phyloP scores from a whole-genome alignment of 805 yeast species.

The Zygosaccharomyces pseudorouxii region DNA sequence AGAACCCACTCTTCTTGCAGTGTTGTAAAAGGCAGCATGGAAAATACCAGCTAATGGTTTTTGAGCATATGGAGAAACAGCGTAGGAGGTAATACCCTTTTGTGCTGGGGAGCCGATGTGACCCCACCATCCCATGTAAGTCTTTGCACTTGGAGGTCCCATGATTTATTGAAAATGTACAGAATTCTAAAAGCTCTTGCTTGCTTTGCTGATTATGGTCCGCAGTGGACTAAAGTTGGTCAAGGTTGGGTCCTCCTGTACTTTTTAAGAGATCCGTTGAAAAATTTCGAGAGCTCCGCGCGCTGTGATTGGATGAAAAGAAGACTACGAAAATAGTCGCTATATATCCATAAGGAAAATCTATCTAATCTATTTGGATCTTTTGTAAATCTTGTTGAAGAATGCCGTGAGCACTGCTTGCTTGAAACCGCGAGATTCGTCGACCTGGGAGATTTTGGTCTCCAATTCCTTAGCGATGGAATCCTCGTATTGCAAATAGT shows the following conservation, averaged over 20 bases:
- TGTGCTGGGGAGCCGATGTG: conserved; percentile 80
- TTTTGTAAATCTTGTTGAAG: conserved; percentile 87
- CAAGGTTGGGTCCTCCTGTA: conserved; percentile 2
- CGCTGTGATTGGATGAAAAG: conserved; percentile 10
- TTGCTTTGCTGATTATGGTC: background rate
- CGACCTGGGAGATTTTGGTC: conserved; percentile 61
- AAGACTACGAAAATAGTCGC: background rate
- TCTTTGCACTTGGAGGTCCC: conserved; percentile 69
- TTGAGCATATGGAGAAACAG: conserved; percentile 92
- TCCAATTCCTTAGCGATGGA: conserved; percentile 58
- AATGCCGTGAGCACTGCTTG: conserved; percentile 78
- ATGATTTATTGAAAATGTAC: conserved; percentile 34
- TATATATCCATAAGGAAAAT: background rate
- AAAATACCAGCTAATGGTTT: conserved; percentile 84
- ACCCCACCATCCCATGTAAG: conserved; percentile 99
- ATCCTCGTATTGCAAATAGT: conserved; percentile 82
- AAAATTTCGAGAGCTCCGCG: background rate
- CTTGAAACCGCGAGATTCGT: conserved; percentile 92
- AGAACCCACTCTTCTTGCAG: conserved; percentile 86
- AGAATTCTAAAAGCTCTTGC: background rate
- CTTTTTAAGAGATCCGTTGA: background rate
- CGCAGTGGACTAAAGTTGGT: conserved; percentile 4
- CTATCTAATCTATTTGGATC: conserved; percentile 57
- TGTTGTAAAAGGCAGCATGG: conserved; percentile 85
- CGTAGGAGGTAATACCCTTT: conserved; percentile 79